phyloP scores from a whole-genome alignment of 257 asterid genomes.

The Haberlea rhodopensis region DNA sequence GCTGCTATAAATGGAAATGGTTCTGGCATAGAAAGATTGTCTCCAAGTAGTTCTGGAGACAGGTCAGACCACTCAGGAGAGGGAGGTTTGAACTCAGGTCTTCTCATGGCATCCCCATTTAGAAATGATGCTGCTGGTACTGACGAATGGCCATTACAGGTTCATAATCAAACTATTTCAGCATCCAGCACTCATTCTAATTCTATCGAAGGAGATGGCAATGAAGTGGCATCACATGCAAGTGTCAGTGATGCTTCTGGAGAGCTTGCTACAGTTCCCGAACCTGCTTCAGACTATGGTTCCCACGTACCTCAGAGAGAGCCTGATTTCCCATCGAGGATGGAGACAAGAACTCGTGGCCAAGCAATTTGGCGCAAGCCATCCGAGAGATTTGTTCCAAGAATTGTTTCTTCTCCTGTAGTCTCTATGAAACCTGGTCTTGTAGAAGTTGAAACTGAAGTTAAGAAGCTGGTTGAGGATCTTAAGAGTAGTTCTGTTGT shows the following conservation, averaged over 20 bases:
- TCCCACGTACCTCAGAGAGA: conserved; percentile 41
- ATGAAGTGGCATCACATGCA: conserved; percentile 46
- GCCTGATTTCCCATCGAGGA: conserved; percentile 43
- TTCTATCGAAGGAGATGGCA: conserved; percentile 47
- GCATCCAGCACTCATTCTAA: conserved; percentile 55
- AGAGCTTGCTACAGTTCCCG: conserved; percentile 52
- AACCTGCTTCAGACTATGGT: conserved; percentile 36
- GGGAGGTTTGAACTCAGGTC: conserved; percentile 37
- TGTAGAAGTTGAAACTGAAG: conserved; percentile 60
- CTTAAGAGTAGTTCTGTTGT: conserved; percentile 55
- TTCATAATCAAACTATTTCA: conserved; percentile 57
- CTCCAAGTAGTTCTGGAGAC: conserved; percentile 50
- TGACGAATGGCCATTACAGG: conserved; percentile 39
- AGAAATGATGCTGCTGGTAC: conserved; percentile 37
- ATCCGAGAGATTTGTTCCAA: conserved; percentile 54
- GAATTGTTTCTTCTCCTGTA: conserved; percentile 54
- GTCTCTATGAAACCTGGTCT: conserved; percentile 66
- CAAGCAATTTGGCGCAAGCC: conserved; percentile 66
- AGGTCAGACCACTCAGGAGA: conserved; percentile 59
- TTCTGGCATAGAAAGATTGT: conserved; percentile 44
- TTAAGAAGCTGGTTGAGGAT: conserved; percentile 62
- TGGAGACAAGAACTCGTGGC: conserved; percentile 56
- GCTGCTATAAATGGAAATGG: conserved; percentile 42
- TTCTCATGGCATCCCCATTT: conserved; percentile 36
- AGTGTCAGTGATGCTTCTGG: conserved; percentile 62